Percentiles rank a stretch among this genome's conserved stretches.
These are phyloP conservation scores for Phallus indusiatus DNA, from an alignment of 768 basidiomycete species.

Conservation along the genomic window DNA sequence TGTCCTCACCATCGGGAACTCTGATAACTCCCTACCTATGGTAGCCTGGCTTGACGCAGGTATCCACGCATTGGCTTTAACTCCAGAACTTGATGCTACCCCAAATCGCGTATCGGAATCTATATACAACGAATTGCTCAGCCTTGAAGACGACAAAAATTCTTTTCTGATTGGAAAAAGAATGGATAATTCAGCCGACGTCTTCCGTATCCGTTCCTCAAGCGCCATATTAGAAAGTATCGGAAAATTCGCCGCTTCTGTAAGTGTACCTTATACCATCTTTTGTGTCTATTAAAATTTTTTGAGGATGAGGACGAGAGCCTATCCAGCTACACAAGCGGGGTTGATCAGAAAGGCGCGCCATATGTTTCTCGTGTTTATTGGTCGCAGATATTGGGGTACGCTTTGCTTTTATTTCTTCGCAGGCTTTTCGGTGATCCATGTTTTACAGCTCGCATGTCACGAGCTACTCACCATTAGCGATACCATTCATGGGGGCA, in stretches of 20 bases:
- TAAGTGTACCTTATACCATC: slow-evolving; percentile 21
- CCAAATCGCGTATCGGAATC: slow-evolving; percentile 32
- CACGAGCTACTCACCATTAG: slow-evolving; percentile 46
- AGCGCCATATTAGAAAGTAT: slow-evolving; percentile 27
- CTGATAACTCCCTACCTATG: slow-evolving; percentile 24
- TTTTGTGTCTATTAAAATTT: slow-evolving; percentile 25
- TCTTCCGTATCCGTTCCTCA: slow-evolving; percentile 44
- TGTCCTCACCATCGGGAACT: slow-evolving; percentile 26
- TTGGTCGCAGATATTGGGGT: slow-evolving; percentile 56
- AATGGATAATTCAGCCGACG: slow-evolving; percentile 44
- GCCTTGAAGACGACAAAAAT: slow-evolving; percentile 45
- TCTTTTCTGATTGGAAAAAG: slow-evolving; percentile 56
- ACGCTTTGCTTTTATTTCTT: slow-evolving; percentile 16
- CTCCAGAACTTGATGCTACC: slow-evolving; percentile 42
- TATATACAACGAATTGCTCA: slow-evolving; percentile 43
- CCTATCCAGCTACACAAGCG: slow-evolving; percentile 50
- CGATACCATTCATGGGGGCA: slow-evolving; percentile 35
- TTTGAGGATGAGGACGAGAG: slow-evolving; percentile 31
- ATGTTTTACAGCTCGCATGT: slow-evolving; percentile 36
- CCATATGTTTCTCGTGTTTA: slow-evolving; percentile 54
- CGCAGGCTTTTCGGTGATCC: neutral
- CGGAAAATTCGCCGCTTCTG: slow-evolving; percentile 50
- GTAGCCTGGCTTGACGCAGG: slow-evolving; percentile 47
- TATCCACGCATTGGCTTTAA: slow-evolving; percentile 35
- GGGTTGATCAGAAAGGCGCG: slow-evolving; percentile 36